These are phyloP conservation scores for Macrocybe gigantea DNA, from an alignment of 768 basidiomycete genomes.

Conservation along the genomic window DNA sequence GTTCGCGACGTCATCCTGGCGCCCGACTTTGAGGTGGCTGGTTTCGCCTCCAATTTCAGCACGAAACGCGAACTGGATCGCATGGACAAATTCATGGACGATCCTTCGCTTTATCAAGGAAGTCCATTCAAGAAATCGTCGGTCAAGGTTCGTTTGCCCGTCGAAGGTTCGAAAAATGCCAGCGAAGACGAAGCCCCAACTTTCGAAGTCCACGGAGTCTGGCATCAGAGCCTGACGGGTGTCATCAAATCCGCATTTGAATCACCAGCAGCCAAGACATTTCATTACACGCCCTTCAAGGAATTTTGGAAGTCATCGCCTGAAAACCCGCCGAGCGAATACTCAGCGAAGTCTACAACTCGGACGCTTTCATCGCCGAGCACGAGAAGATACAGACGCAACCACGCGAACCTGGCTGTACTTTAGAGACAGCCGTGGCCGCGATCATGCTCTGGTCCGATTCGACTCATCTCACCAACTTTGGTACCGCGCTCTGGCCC, in stretches of 20 bases:
- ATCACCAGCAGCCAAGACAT: background rate
- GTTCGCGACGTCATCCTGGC: background rate
- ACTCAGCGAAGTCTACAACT: conserved; percentile 14
- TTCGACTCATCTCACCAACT: conserved; percentile 27
- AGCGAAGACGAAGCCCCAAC: background rate
- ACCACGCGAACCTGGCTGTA: conserved; percentile 6
- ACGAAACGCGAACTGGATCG: conserved; percentile 1
- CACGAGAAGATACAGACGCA: conserved; percentile 9
- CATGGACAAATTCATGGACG: conserved; percentile 5
- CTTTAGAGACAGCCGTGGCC: conserved; percentile 18
- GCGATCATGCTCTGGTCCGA: conserved; percentile 27
- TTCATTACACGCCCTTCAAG: conserved; percentile 15
- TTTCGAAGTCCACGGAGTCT: background rate
- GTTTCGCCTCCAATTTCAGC: too few relatives aligned
- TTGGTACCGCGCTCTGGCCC: conserved; percentile 34
- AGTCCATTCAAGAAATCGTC: background rate
- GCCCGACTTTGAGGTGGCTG: background rate
- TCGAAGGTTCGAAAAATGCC: background rate
- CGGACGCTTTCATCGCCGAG: conserved; percentile 11
- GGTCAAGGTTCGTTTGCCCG: background rate
- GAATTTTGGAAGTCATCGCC: conserved; percentile 8
- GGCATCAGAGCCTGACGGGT: background rate
- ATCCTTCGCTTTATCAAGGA: background rate
- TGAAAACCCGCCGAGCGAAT: conserved; percentile 4
- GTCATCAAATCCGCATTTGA: background rate